Base-by-base conservation (phyloP, 306 rosid genomes). In the Castanospermum australe region DNA sequence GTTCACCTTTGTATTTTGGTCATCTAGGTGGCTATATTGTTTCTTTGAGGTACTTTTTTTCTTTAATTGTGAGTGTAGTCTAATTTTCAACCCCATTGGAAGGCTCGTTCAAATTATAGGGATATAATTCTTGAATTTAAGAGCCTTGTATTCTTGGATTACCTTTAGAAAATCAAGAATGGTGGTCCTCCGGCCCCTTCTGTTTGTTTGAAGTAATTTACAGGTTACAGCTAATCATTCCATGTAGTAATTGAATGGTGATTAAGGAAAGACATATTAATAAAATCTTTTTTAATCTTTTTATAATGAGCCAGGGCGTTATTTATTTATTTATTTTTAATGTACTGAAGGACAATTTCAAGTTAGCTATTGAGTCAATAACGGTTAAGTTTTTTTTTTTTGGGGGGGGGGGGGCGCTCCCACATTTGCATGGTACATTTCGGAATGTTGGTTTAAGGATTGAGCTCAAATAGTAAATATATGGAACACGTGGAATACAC, bases 1-100 rank as follows among this genome's bases (percentile, higher is more conserved):
- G 41, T 54, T 67, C 24, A 33, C 76, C 28, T 67, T 48, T 82
- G 74, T 78, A 71, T 39, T 60, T 39, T 41, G 59, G 48, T 79
- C 64, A 45, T 64, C 39, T 52, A 45, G 57, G 75, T 63, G 79
- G 38, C 67, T 61, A 75, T 32, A 73, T 42, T 63, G 5, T 38
- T 48, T 30, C 21, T 68, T 68, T 48, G 14, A 25, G 36, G n/a
- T 56, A 14, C 9, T 45, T 73, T 73, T 74, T 59, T 64, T 28
- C 51, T n/a, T 68, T 8, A 15, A 5, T 42, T 28, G 22, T 67
- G 68, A 35, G 15, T 4, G 2, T 3, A 15, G 41, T 20, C 18
- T 59, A 18, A 36, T 51, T 75, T 59, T 18, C 54, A 45, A 20
- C 6, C 15, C 39, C 33, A 8, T 12, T 44, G 41, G 8, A 56